phyloP scores from a whole-genome alignment of 495 filamentous ascomycete species.

The Neurospora intermedia region DNA sequence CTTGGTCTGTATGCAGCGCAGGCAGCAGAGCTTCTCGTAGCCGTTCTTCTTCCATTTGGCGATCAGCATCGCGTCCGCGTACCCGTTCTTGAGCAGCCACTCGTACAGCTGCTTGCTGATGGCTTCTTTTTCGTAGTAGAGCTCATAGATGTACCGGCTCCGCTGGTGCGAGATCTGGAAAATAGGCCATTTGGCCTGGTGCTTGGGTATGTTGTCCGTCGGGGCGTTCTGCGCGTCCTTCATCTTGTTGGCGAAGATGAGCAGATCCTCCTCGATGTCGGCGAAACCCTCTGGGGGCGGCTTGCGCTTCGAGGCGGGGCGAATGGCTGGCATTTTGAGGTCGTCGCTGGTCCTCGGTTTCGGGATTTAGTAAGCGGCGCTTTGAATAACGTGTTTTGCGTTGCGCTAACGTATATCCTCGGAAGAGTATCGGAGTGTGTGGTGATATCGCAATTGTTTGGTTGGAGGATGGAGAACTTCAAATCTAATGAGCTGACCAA shows the following conservation, averaged over 20 bases:
- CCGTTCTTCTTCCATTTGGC: conserved; percentile 99
- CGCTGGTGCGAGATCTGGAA: conserved; percentile 97
- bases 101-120: conserved; percentile 88
- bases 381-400: background rate
- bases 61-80: conserved; percentile 89
- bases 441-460: background rate
- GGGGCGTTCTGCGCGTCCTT: conserved; percentile 84
- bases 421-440: background rate
- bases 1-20: conserved; percentile 95
- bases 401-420: background rate
- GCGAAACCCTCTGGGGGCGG: conserved; percentile 90
- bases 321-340: conserved; percentile 68
- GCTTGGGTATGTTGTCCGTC: conserved; percentile 45
- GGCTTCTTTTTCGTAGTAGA: conserved; percentile 96
- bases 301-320: conserved; percentile 68
- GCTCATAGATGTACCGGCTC: conserved; percentile 86
- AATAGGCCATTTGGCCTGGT: conserved; percentile 91
- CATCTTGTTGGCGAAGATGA: conserved; percentile 97
- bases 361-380: background rate
- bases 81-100: conserved; percentile 92
- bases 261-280: conserved; percentile 91
- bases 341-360: conserved; percentile 14
- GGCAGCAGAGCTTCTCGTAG: conserved; percentile 96
- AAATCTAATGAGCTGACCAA: background rate
- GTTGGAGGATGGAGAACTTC: background rate